These are phyloP conservation scores for Agrocybe praecox DNA, from an alignment of 768 basidiomycete genomes.

Conservation along the genomic window DNA sequence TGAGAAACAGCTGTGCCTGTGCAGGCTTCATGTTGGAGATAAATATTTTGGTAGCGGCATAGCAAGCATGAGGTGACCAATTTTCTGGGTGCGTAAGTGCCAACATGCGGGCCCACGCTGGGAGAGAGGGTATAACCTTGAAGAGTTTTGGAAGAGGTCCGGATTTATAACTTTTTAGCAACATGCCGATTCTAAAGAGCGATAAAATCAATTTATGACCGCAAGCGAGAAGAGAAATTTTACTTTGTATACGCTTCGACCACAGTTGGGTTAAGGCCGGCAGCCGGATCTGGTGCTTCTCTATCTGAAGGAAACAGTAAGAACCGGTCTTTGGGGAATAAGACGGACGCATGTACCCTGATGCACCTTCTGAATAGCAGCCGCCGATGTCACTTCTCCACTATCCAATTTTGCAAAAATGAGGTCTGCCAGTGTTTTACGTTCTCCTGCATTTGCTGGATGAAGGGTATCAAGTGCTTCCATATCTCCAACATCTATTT, in stretches of 20 bases:
- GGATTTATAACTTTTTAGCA: slow-evolving; percentile 88
- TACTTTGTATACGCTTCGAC: slow-evolving; percentile 94
- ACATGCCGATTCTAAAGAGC: slow-evolving; percentile 70
- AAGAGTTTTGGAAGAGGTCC: slow-evolving; percentile 95
- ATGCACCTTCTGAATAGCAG: slow-evolving; percentile 60
- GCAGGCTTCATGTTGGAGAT: slow-evolving; percentile 96
- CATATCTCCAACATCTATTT: slow-evolving; percentile 91
- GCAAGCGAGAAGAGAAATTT: slow-evolving; percentile 25
- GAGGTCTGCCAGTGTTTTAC: slow-evolving; percentile 92
- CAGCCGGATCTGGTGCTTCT: slow-evolving; percentile 74
- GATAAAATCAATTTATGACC: background rate
- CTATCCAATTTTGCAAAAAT: slow-evolving; percentile 92
- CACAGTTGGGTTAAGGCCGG: slow-evolving; percentile 89
- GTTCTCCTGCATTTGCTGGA: slow-evolving; percentile 73
- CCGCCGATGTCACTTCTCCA: slow-evolving; percentile 52
- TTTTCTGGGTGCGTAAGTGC: slow-evolving; percentile 90
- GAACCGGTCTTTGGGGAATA: background rate
- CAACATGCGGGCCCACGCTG: slow-evolving; percentile 94
- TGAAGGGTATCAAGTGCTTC: slow-evolving; percentile 81
- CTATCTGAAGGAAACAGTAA: slow-evolving; percentile 33
- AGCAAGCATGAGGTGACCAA: slow-evolving; percentile 96
- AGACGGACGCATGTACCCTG: slow-evolving; percentile 45
- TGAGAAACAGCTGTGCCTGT: slow-evolving; percentile 90
- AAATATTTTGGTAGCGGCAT: slow-evolving; percentile 93
- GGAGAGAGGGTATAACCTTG: slow-evolving; percentile 96